Conservation (phyloP, 2,329 filamentous ascomycete genomes). For the Clonostachys byssicola region DNA sequence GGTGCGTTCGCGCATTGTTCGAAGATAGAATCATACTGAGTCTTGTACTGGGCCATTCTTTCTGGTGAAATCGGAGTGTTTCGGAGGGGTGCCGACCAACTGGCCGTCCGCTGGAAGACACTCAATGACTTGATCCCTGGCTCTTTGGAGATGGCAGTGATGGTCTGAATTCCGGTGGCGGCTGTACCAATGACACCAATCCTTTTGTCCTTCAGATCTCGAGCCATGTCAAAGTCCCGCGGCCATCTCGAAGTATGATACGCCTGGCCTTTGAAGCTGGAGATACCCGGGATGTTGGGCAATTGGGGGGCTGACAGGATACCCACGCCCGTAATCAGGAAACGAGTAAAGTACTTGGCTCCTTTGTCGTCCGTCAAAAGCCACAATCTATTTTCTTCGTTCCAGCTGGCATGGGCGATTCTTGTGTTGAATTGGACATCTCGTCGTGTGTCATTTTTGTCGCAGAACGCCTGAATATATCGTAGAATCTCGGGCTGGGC, state of each 20-base stretch:
- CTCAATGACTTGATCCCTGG: conserved; percentile 37
- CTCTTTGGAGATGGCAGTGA: conserved; percentile 38
- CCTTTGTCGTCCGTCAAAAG: neutral
- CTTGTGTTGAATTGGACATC: neutral
- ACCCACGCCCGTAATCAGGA: neutral
- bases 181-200: conserved; percentile 48
- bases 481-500: neutral
- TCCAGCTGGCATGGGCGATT: neutral
- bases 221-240: neutral
- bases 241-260: neutral
- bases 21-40: no score
- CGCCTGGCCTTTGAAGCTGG: neutral
- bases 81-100: no score
- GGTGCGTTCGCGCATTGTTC: no score
- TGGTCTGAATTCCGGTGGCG: conserved; percentile 39
- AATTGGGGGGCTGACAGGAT: neutral
- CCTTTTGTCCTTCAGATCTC: conserved; percentile 21
- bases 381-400: neutral
- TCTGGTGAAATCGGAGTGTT: no score
- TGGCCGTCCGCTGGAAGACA: conserved; percentile 53
- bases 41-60: no score
- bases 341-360: neutral
- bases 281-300: neutral
- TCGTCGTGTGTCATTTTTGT: no score
- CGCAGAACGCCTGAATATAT: neutral